phyloP scores from a whole-genome alignment of 1,284 basidiomycete species.

The Pseudozyma sp. region DNA sequence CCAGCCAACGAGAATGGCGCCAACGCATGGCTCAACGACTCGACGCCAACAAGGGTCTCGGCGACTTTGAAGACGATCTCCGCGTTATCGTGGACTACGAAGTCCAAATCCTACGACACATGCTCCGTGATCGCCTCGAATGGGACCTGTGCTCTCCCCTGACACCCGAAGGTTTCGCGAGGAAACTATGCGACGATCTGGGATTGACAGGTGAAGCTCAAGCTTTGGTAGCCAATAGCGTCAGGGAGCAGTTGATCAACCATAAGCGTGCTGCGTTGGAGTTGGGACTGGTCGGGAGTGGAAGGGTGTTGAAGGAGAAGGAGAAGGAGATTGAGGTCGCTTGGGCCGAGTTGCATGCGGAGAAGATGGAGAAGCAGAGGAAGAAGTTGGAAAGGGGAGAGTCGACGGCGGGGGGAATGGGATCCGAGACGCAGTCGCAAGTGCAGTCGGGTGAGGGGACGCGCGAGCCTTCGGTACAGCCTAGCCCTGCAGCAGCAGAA shows the following conservation, averaged over 20 bases:
- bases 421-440: constrained; percentile 13
- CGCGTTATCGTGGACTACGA: constrained; percentile 76
- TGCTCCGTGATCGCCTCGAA: constrained; percentile 93
- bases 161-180: constrained; percentile 87
- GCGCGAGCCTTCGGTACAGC: constrained; percentile 32
- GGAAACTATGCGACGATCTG: constrained; percentile 84
- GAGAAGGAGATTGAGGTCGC: constrained; percentile 53
- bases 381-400: constrained; percentile 28
- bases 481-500: constrained; percentile 11
- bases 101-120: constrained; percentile 92
- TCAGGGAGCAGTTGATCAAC: constrained; percentile 91
- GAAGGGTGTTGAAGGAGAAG: constrained; percentile 49
- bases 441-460: constrained; percentile 24
- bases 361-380: constrained; percentile 50
- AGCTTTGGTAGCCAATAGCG: constrained; percentile 88
- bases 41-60: constrained; percentile 30
- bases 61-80: constrained; percentile 62
- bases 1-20: constrained; percentile 34
- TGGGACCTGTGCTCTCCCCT: constrained; percentile 95
- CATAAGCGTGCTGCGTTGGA: constrained; percentile 95
- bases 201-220: constrained; percentile 88
- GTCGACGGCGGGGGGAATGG: neutral
- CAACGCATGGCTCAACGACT: constrained; percentile 35
- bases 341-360: constrained; percentile 69
- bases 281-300: constrained; percentile 81